Base-by-base conservation (phyloP, 116 monocot species). In the Zostera marina region DNA sequence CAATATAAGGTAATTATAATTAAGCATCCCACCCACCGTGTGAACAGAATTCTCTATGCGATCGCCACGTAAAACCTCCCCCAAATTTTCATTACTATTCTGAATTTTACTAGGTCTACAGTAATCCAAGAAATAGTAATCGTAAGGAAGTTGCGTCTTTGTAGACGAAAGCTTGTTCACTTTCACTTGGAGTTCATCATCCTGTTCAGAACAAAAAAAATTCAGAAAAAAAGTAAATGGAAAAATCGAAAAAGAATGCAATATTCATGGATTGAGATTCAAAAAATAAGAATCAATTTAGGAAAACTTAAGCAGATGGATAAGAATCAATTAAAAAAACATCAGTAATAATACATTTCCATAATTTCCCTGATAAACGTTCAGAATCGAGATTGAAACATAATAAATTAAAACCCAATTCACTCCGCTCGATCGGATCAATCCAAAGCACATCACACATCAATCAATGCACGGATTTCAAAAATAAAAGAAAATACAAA, bases 121-220 rank as follows among this genome's bases (percentile, higher is more conserved):
- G 52, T 73, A 84, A 44, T 84, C 78, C 73, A 89, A 59, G 71
- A 76, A 89, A 57, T 89, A 89, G 69, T 81, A 78, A 61, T 89
- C 83, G 78, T 83, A 89, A 6, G 89, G 89, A 64, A 89, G 89
- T 62, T 89, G 83, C 45, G 89, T 89, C 54, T 89, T 89, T 65
- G 78, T 89, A 25, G 89, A 89, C 22, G 88, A 89, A 65, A 89
- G 83, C 40, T 88, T 83, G 61, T 83, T 89, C 42, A 83, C 88
- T 78, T 89, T 89, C 59, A 89, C 83, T 57, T 65, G 80, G 52
- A 89, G 88, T 38, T 83, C 83, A 75, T 71, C 78, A 63, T 66
- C 83, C 88, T 89, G 71, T 46, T 43, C 11, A 15, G 20, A 43
- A 42, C 9, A 19, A 5, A 42, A 21, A 11, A 9, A 58, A 9